phyloP scores from a whole-genome alignment of 1,139 yeast species.

The Candida buenavistaensis region DNA sequence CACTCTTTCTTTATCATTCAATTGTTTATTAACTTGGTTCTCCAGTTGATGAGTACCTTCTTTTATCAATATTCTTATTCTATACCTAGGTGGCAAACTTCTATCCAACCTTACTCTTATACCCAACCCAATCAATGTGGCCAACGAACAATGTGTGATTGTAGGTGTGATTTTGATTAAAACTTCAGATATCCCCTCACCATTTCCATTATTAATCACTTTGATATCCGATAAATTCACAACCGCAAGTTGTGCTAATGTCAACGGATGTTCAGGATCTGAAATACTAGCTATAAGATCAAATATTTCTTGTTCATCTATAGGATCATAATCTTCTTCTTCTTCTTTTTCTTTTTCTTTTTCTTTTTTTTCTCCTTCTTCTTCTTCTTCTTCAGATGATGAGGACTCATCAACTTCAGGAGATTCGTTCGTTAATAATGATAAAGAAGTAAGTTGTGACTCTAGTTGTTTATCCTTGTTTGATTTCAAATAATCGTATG shows the following conservation, averaged over 20 bases:
- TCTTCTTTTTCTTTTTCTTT: constrained; percentile 24
- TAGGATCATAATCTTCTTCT: constrained; percentile 57
- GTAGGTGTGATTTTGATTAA: constrained; percentile 91
- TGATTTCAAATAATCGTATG: constrained; percentile 1
- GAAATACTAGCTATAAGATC: constrained; percentile 82
- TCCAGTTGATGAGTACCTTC: constrained; percentile 97
- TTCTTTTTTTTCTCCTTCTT: too few species aligned
- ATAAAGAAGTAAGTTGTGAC: constrained; percentile 11
- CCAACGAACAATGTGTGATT: constrained; percentile 94
- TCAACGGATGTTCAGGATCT: constrained; percentile 97
- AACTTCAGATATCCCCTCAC: constrained; percentile 66
- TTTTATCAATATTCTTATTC: constrained; percentile 77
- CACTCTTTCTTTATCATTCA: constrained; percentile 95
- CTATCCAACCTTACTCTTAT: constrained; percentile 90
- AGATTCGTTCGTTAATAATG: constrained; percentile 10
- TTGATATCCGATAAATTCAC: constrained; percentile 81
- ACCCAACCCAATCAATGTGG: constrained; percentile 93
- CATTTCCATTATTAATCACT: constrained; percentile 47
- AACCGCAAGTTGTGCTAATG: constrained; percentile 92
- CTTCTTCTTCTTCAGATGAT: constrained; percentile 10
- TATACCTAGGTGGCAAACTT: constrained; percentile 79
- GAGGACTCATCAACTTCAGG: constrained; percentile 7
- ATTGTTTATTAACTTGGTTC: constrained; percentile 91
- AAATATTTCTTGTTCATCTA: constrained; percentile 64
- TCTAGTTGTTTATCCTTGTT: constrained; percentile 7